Evolutionary conservation across 495 filamentous ascomycete genomes (phyloP), one percentile per base, ranked within the genome.

Genomic region (Penicillium robsamsonii): DNA sequence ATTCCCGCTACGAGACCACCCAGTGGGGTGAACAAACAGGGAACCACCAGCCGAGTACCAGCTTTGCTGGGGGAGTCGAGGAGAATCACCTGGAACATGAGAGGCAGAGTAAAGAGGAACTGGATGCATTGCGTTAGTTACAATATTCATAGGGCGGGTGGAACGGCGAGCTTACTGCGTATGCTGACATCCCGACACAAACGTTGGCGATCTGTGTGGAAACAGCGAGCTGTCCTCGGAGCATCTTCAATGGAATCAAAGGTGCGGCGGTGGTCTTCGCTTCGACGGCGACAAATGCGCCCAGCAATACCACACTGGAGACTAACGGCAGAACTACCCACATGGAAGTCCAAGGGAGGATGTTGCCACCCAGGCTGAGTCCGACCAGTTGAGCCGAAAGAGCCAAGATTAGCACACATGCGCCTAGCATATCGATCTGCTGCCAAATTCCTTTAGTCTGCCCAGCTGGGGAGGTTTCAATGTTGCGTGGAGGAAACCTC

Each of bases 81-180:
- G 12, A 86, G 70, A 11, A 87, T 78, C 1, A 85, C 78, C 58
- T 87, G 84, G 64, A 87, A 87, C 50, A 85, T 82, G 13, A 88
- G 67, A 4, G 85, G 84, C 2, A 87, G 77, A 10, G 79, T 82
- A 63, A 88, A 88, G 42, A 88, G 79, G 56, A 84, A 87, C 84
- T 87, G 50, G 4, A 12, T 17, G 11, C 2, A 20, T 10, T 11
- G 1, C 17, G 29, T 60, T 42, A 58, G 45, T 45, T 15, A n/a
- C 15, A 5, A 53, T 46, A 2, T 4, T 2, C 10, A 31, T 54
- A 18, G 25, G 5, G 5, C 17, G 5, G 7, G 31, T 25, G 9
- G 37, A 7, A 20, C 1, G 5, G 18, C 12, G 20, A 25, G 76
- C 81, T 61, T 60, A 86, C 83, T n/a, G 82, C 82, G 60, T 85